Percentiles rank a stretch among this genome's conserved stretches.
phyloP scores from a whole-genome alignment of 2,329 filamentous ascomycete genomes.

The Zopfia rhizophila region DNA sequence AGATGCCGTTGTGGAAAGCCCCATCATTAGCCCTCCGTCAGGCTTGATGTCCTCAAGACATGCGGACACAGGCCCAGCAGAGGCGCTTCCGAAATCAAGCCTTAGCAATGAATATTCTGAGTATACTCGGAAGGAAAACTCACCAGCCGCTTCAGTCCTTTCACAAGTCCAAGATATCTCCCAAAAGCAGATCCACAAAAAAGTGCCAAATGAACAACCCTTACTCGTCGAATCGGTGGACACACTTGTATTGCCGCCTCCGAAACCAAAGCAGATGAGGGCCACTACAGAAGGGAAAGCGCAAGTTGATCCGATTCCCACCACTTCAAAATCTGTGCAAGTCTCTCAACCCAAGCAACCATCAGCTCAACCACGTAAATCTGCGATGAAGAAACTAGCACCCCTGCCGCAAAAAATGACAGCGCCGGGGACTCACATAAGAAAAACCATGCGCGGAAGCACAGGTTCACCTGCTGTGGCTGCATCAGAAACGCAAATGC shows the following conservation, averaged over 20 bases:
- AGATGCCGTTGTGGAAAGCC: constrained; percentile 75
- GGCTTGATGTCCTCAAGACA: constrained; percentile 37
- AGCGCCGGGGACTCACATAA: constrained; percentile 43
- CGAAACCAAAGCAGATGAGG: constrained; percentile 2
- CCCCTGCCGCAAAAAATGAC: constrained; percentile 31
- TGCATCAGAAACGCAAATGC: constrained; percentile 48
- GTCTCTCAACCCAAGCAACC: constrained; percentile 24
- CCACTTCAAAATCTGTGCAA: constrained; percentile 38
- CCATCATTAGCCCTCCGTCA: constrained; percentile 49
- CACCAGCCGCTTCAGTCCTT: too few relatives aligned
- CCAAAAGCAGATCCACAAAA: constrained; percentile 12
- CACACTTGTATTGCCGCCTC: background rate
- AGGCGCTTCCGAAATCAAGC: constrained; percentile 21
- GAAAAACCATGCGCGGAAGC: constrained; percentile 49
- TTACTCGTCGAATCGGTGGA: background rate
- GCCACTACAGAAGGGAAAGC: background rate
- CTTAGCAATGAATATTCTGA: constrained; percentile 20
- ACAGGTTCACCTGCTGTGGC: constrained; percentile 12
- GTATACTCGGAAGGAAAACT: background rate
- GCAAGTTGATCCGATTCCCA: constrained; percentile 54
- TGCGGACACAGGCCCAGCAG: constrained; percentile 29
- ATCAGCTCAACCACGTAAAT: constrained; percentile 48
- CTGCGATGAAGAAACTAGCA: constrained; percentile 55
- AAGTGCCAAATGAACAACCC: background rate
- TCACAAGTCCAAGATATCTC: too few relatives aligned